Base-by-base conservation (phyloP, 352 stramenopile species). In the Globisporangium irregulare region DNA sequence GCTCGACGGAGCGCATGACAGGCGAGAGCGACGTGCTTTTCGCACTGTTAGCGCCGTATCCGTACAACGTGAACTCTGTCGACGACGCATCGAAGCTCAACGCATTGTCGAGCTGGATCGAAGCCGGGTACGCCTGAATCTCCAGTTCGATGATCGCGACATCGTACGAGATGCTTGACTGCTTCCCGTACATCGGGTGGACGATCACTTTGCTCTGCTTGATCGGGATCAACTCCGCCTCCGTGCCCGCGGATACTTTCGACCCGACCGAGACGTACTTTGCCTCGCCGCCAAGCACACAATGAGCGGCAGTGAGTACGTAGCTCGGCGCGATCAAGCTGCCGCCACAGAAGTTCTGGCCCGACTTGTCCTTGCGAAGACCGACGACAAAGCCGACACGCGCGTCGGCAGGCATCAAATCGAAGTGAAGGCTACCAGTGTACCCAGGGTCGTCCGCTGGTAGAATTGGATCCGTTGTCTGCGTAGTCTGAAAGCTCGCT, bases 251-350 rank as follows among this genome's bases (percentile, higher is more conserved):
- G 8, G 74, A 80, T 3, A 62, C 71, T 32, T 66, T 67, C 1
- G 72, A 80, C 1, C 70, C 74, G n/a, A 82, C 71, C 6, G 70
- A 71, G 27, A 80, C 74, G 58, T 70, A 80, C 54, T 73, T 69
- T 24, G 70, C 71, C n/a, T 62, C 59, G 29, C 73, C 66, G 14
- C 58, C 67, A 15, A 59, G 51, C 4, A 86, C 75, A 62, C 76
- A 83, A 50, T 81, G 73, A 3, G 75, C 78, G 1, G 78, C 78
- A 4, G 78, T 86, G 34, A 86, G 70, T 24, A 86, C 74, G 48
- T 79, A 84, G 32, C 72, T 75, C 3, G 76, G 60, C 12, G 78
- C 67, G 57, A 86, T 86, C 34, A 86, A 66, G 27, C 68, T 77
- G 29, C 78, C 76, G 18, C 78, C 78, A 60, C 78, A 86, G 53